Percentiles rank a stretch among this genome's conserved stretches.
These are phyloP conservation scores for Taphrina pruni DNA, from an alignment of 1,139 yeast genomes.

Conservation along the genomic window DNA sequence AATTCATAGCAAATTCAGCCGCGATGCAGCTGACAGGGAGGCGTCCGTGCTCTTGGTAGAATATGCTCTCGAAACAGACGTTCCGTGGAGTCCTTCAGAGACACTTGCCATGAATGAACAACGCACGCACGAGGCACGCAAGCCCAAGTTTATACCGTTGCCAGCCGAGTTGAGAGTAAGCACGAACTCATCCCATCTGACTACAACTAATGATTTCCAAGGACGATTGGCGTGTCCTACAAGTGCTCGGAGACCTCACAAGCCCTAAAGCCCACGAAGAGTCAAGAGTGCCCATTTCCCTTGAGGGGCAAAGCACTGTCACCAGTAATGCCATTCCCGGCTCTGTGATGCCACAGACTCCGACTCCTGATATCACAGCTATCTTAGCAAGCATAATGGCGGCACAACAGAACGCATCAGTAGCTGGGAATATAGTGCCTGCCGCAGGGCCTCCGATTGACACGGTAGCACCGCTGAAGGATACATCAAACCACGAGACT, in stretches of 20 bases:
- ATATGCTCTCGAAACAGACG: constrained; percentile 4
- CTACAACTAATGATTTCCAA: background rate
- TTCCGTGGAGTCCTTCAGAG: constrained; percentile 37
- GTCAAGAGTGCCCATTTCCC: background rate
- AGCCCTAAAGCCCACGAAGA: background rate
- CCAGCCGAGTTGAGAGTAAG: constrained; percentile 37
- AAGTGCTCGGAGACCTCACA: constrained; percentile 18
- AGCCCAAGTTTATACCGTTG: constrained; percentile 30
- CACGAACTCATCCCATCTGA: too few species aligned
- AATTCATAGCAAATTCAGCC: constrained; percentile 6
- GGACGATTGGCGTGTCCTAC: constrained; percentile 28
- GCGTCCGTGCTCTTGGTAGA: background rate
- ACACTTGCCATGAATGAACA: constrained; percentile 4
- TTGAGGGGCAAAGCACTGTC: background rate
- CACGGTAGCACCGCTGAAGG: constrained; percentile 1
- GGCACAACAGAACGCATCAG: constrained; percentile 14
- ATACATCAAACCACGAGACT: background rate
- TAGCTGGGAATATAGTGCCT: too few species aligned
- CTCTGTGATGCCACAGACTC: background rate
- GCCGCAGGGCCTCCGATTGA: background rate
- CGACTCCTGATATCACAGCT: constrained; percentile 25
- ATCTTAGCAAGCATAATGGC: constrained; percentile 30
- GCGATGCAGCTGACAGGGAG: constrained; percentile 11
- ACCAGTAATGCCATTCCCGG: background rate
- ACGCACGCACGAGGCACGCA: constrained; percentile 1